Base-by-base conservation (phyloP, 140 eudicot species). In the Anethum foeniculum region DNA sequence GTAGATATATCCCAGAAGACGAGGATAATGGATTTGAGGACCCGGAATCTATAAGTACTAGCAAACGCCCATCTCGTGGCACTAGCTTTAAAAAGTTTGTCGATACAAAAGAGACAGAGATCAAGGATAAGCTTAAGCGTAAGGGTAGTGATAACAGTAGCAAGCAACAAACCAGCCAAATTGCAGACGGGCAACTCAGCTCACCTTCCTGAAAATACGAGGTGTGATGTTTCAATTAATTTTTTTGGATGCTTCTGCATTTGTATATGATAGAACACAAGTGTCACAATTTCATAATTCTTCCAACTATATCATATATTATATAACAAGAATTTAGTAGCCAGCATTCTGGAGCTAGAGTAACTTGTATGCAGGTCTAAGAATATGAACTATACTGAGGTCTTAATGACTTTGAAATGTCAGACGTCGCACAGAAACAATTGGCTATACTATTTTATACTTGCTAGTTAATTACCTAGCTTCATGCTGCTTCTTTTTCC, bases 41-140 rank as follows among this genome's bases (percentile, higher is more conserved):
- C 46, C 90, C 89, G 15, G 86, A 46, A 36, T 46, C 76, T 44
- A 12, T n/a, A 46, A 79, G 65, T 19, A 23, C 28, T 65, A n/a
- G 2, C 27, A 39, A 51, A 41, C 62, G 76, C 30, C 58, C 65
- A 1, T 21, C 28, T 43, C 60, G 48, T 25, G 78, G 87, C 7
- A 79, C 88, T 11, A 92, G 97, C 88, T 88, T 90, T 77, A 95
- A 88, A 85, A 90, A 88, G 34, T 48, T 89, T 81, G 77, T 92
- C 21, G 99, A 95, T 78, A 89, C 58, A 75, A 95, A 86, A 87
- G 99, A 90, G 75, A 81, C 87, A 12, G 98, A 90, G 77, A 82
- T 92, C 8, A 94, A 92, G 86, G 96, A 88, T 7, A 85, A 76
- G 84, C 81, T 89, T 36, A 90, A 72, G 83, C 85, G 92, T 34